Conservation (phyloP, 1,139 yeast genomes). For the Hansenula lynferdii region DNA sequence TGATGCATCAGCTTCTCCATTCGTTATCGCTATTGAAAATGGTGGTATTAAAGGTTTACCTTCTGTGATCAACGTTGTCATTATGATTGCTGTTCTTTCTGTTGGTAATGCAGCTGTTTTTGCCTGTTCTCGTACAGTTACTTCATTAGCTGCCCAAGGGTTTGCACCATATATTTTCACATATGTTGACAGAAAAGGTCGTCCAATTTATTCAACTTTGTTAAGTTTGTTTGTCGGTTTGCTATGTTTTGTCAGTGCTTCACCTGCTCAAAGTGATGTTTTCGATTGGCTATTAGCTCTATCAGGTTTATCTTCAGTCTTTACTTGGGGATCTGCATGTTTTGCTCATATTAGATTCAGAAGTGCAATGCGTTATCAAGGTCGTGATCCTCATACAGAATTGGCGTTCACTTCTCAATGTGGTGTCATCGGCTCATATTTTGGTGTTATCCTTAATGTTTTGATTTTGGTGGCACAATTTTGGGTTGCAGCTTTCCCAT, state of each 20-base stretch:
- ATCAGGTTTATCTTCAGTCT: conserved; percentile 54
- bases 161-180: conserved; percentile 56
- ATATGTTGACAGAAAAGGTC: conserved; percentile 54
- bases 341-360: conserved; percentile 54
- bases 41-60: conserved; percentile 59
- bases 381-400: conserved; percentile 40
- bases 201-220: conserved; percentile 51
- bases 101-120: conserved; percentile 62
- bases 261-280: conserved; percentile 43
- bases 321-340: conserved; percentile 58
- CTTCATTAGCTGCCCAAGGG: conserved; percentile 55
- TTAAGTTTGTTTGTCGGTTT: conserved; percentile 44
- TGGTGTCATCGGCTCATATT: conserved; percentile 44
- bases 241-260: conserved; percentile 51
- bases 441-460: conserved; percentile 37
- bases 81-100: conserved; percentile 65
- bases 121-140: conserved; percentile 40
- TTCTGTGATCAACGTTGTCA: conserved; percentile 64
- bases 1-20: conserved; percentile 62
- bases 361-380: conserved; percentile 48
- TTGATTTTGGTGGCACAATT: conserved; percentile 50
- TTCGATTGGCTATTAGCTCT: conserved; percentile 59
- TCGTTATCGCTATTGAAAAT: conserved; percentile 56
- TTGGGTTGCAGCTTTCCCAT: conserved; percentile 65
- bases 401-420: conserved; percentile 44